Evolutionary conservation across 768 basidiomycete genomes (phyloP).

Genomic region (Kwoniella newhampshirensis): DNA sequence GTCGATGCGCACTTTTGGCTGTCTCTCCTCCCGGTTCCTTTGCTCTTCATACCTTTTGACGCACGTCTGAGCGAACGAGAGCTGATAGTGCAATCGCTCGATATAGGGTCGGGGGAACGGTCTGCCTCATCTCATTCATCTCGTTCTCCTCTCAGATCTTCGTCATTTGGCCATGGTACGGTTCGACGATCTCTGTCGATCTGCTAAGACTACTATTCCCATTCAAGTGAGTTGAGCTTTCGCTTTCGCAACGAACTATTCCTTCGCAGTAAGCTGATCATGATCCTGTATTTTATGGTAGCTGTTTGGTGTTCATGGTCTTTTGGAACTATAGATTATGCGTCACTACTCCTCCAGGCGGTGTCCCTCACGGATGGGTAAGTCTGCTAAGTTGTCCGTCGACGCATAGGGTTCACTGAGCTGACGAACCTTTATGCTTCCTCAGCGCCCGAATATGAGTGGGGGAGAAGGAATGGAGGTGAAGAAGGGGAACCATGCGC

Average conservation of each 20-base stretch:
- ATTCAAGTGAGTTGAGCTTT: conserved; percentile 76
- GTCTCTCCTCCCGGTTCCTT: too few relatives aligned
- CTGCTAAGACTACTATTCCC: conserved; percentile 74
- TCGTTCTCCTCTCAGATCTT: conserved; percentile 85
- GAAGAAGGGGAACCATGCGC: conserved; percentile 78
- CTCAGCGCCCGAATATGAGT: conserved; percentile 71
- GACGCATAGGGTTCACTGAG: not conserved
- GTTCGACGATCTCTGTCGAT: conserved; percentile 68
- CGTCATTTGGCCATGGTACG: conserved; percentile 92
- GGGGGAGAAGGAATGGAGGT: conserved; percentile 76
- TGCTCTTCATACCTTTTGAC: not conserved
- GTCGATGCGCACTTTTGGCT: too few relatives aligned
- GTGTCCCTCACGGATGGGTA: conserved; percentile 75
- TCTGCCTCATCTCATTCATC: conserved; percentile 65
- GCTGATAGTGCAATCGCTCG: not conserved
- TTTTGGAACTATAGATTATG: conserved; percentile 87
- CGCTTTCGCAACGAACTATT: too few relatives aligned
- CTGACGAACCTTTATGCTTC: not conserved
- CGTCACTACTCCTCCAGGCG: conserved; percentile 79
- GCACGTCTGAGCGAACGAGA: not conserved
- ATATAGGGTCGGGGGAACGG: conserved; percentile 52
- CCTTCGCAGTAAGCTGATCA: not conserved
- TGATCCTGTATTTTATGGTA: conserved; percentile 47
- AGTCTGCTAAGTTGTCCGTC: too few relatives aligned
- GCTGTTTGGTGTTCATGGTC: conserved; percentile 71